phyloP scores from a whole-genome alignment of 345 rosid species.

The Pistacia integerrima region DNA sequence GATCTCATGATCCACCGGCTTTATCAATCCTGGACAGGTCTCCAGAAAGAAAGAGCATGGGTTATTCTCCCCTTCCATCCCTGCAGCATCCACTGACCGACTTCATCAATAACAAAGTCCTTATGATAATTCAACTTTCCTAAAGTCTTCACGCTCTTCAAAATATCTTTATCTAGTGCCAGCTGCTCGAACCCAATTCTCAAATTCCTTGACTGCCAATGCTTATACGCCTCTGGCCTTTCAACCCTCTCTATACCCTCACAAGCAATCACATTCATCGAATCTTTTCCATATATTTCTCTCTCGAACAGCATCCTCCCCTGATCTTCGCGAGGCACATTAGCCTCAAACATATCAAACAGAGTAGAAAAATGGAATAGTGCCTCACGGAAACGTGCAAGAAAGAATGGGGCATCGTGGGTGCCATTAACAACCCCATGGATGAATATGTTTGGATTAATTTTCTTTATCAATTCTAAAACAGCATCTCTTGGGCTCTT shows the following conservation, averaged over 20 bases:
- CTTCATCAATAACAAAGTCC: conserved; percentile 66
- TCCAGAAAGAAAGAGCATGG: conserved; percentile 72
- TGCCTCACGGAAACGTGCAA: conserved; percentile 73
- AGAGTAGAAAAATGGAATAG: conserved; percentile 69
- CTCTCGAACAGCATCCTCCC: conserved; percentile 62
- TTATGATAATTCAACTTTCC: conserved; percentile 52
- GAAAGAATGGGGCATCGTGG: conserved; percentile 70
- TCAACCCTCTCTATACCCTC: conserved; percentile 73
- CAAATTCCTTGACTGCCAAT: conserved; percentile 36
- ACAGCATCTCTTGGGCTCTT: conserved; percentile 70
- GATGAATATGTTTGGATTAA: conserved; percentile 64
- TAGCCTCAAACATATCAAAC: conserved; percentile 68
- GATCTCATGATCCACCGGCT: not conserved
- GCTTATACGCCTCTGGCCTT: conserved; percentile 79
- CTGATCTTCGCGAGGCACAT: conserved; percentile 44
- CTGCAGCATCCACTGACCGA: conserved; percentile 79
- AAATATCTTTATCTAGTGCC: conserved; percentile 45
- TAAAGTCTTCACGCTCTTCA: conserved; percentile 42
- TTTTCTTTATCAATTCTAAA: conserved; percentile 54
- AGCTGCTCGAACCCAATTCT: conserved; percentile 72
- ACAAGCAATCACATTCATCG: conserved; percentile 72
- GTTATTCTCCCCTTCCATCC: conserved; percentile 88
- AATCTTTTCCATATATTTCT: conserved; percentile 58
- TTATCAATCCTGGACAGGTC: conserved; percentile 40
- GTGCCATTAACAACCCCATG: conserved; percentile 64